phyloP scores from a whole-genome alignment of 106 monocot species.

The Xerophyta viscosa region DNA sequence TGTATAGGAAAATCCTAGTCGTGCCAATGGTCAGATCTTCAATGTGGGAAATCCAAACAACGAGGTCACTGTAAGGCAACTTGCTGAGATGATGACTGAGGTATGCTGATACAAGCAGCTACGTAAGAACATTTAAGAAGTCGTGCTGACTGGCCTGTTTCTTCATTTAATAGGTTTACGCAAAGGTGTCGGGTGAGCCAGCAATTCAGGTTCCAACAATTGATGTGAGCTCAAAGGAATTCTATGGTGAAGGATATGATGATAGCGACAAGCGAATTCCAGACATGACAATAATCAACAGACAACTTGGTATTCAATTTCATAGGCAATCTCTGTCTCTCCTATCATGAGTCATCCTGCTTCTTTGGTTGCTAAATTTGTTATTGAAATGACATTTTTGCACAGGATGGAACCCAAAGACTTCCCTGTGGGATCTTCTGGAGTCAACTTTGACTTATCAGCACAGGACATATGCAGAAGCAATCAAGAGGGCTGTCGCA shows the following conservation, averaged over 20 bases:
- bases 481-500: conserved; percentile 38
- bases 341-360: no score
- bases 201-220: conserved; percentile 40
- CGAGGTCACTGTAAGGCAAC: conserved; percentile 64
- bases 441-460: conserved; percentile 74
- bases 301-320: conserved; percentile 71
- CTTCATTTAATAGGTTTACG: conserved; percentile 34
- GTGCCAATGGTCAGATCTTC: conserved; percentile 59
- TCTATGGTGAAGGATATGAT: conserved; percentile 78
- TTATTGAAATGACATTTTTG: no score
- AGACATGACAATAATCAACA: conserved; percentile 82
- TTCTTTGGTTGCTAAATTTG: no score
- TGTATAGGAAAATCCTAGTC: conserved; percentile 68
- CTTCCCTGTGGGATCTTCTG: conserved; percentile 54
- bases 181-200: conserved; percentile 50
- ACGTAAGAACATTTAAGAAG: not conserved
- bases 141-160: not conserved
- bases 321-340: no score
- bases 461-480: conserved; percentile 66
- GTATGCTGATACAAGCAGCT: conserved; percentile 12
- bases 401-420: conserved; percentile 66
- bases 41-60: conserved; percentile 75
- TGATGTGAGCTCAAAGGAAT: conserved; percentile 59
- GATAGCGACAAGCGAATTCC: conserved; percentile 70
- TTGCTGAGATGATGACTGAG: conserved; percentile 64